A percentile compares a stretch with the other conserved stretches of the same genome.
Conservation (phyloP, 805 yeast species). For the Saturnispora hagleri region DNA sequence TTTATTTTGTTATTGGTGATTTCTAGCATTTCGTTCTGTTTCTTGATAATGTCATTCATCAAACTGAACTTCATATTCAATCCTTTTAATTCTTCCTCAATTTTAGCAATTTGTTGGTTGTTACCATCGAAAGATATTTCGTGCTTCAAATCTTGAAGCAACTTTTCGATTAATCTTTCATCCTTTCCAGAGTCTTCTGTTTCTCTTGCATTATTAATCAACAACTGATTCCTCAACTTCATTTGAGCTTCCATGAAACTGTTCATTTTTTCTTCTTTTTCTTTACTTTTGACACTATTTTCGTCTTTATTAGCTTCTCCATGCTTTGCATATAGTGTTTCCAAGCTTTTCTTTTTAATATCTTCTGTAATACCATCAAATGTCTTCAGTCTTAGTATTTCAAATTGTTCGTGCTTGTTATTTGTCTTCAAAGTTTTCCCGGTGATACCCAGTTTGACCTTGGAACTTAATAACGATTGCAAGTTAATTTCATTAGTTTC, state of each 20-base stretch:
- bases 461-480: slow-evolving; percentile 25
- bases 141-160: background rate
- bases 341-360: slow-evolving; percentile 16
- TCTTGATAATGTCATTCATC: slow-evolving; percentile 9
- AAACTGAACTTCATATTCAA: slow-evolving; percentile 10
- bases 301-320: background rate
- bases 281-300: background rate
- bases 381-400: slow-evolving; percentile 48
- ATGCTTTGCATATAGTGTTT: slow-evolving; percentile 23
- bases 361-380: slow-evolving; percentile 37
- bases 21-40: slow-evolving; percentile 13
- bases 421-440: slow-evolving; percentile 34
- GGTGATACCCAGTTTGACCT: slow-evolving; percentile 44
- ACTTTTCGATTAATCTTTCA: background rate
- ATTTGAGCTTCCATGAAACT: background rate
- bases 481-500: slow-evolving; percentile 48
- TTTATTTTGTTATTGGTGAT: slow-evolving; percentile 11
- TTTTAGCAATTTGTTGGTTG: background rate
- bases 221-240: background rate
- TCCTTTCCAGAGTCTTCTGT: background rate
- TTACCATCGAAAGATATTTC: background rate
- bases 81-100: slow-evolving; percentile 2
- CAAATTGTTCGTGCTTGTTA: slow-evolving; percentile 46
- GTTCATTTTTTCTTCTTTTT: background rate
- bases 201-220: background rate